Conservation (phyloP, 2,329 filamentous ascomycete species). For the Bipolaris bicolor region DNA sequence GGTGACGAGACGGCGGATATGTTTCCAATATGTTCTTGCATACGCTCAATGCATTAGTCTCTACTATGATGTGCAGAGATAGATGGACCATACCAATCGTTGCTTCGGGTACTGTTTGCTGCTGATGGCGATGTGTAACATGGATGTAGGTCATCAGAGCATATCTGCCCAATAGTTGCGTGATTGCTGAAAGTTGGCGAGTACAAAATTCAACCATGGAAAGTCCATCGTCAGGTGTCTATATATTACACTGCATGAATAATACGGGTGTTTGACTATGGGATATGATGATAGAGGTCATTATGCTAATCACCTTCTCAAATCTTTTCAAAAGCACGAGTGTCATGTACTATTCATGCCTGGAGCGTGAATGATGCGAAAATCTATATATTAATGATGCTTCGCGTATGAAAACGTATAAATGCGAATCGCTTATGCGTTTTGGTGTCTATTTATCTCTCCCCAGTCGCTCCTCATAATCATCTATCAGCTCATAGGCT, state of each 20-base stretch:
- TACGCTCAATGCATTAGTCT: not conserved
- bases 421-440: not conserved
- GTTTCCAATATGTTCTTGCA: not conserved
- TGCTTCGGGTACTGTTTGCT: not conserved
- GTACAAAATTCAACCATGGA: not conserved
- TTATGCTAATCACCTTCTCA: not conserved
- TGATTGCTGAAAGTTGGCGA: not conserved
- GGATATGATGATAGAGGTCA: not conserved
- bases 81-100: not conserved
- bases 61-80: not conserved
- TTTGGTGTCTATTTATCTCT: conserved; percentile 40
- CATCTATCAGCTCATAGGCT: conserved; percentile 50
- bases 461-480: conserved; percentile 50
- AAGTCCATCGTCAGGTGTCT: not conserved
- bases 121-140: not conserved
- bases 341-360: not conserved
- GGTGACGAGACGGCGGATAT: not conserved
- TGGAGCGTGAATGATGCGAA: not conserved
- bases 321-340: not conserved
- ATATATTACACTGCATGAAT: not conserved
- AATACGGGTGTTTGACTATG: not conserved
- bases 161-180: not conserved
- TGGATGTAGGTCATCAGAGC: not conserved
- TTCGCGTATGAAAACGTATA: not conserved
- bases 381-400: not conserved